These are phyloP conservation scores for Panus rudis DNA, from an alignment of 768 basidiomycete genomes.

Conservation along the genomic window DNA sequence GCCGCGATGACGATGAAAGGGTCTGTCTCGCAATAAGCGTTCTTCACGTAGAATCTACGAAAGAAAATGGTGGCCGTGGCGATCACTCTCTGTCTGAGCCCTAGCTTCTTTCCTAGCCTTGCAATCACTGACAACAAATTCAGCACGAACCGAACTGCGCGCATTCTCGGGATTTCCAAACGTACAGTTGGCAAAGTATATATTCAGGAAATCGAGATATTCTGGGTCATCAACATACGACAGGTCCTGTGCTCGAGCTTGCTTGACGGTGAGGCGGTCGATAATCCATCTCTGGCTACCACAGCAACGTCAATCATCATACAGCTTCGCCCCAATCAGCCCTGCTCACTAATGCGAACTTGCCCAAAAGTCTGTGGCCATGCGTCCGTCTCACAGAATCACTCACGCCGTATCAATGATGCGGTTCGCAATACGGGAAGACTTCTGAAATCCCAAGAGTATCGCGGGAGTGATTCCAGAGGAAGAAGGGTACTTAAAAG, in stretches of 20 bases:
- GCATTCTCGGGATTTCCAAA: not conserved
- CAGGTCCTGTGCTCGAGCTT: slow-evolving; percentile 72
- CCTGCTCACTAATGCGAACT: slow-evolving; percentile 77
- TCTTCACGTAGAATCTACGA: slow-evolving; percentile 94
- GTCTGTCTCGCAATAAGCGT: slow-evolving; percentile 92
- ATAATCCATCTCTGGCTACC: slow-evolving; percentile 87
- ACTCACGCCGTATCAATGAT: no score
- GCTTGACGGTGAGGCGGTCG: slow-evolving; percentile 65
- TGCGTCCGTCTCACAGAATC: slow-evolving; percentile 23
- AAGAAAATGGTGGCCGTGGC: slow-evolving; percentile 96
- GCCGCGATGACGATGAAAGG: slow-evolving; percentile 89
- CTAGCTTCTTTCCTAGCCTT: slow-evolving; percentile 78
- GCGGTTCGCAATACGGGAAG: no score
- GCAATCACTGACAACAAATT: slow-evolving; percentile 54
- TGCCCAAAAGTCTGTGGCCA: slow-evolving; percentile 91
- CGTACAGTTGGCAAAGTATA: slow-evolving; percentile 84
- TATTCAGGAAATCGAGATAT: slow-evolving; percentile 69
- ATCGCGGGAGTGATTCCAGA: no score
- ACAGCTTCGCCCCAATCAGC: slow-evolving; percentile 12
- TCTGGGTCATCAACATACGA: slow-evolving; percentile 76
- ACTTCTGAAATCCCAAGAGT: no score
- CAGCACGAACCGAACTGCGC: not conserved
- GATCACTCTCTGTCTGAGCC: slow-evolving; percentile 82
- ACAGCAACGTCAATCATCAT: not conserved
- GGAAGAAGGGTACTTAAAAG: no score